Evolutionary conservation across 2,329 filamentous ascomycete genomes (phyloP), one percentile per base, ranked within the genome.

Genomic region (Capronia americana): DNA sequence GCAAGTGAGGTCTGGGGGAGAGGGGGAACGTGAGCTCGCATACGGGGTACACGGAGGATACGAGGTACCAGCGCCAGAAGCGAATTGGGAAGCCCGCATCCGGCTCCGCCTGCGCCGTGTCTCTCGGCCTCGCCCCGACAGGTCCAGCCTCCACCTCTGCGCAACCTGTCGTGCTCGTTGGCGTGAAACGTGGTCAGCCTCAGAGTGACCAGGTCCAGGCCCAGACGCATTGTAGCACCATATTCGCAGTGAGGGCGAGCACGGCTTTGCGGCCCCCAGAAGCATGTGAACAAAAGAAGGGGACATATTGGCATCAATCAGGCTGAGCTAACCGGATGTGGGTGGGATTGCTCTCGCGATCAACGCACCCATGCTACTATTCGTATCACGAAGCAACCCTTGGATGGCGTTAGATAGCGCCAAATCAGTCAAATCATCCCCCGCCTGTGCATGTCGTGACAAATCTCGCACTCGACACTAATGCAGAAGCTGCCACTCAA

Each of bases 401-500:
- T n/a, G 20, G 23, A 24, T 26, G 14, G 48, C 20, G 10, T 26
- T 26, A 12, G 17, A 53, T 30, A 34, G 53, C 30, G 24, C n/a
- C 10, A 5, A 12, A 14, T 26, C 30, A 30, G 12, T 28, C 12
- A 34, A 56, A 34, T 30, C 23, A 38, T n/a, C 20, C 17, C 12
- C 5, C 5, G 14, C 53, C 53, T n/a, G 14, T 30, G n/a, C 30
- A 23, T 6, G 17, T n/a, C 30, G 24, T 20, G 26, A 30, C 53
- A 34, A 56, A 30, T 20, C 26, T 34, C 53, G 30, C 12, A 11
- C n/a, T 30, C n/a, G 26, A 30, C 30, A 34, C 41, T 59, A 59
- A 17, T 59, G 57, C 57, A 59, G 41, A 32, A 59, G 23, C 24
- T 59, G 57, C 14, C 57, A 38, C 14, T 59, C 57, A 23, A 59